Conservation (phyloP, 108 stramenopile genomes). For the Cyclotella cryptica region DNA sequence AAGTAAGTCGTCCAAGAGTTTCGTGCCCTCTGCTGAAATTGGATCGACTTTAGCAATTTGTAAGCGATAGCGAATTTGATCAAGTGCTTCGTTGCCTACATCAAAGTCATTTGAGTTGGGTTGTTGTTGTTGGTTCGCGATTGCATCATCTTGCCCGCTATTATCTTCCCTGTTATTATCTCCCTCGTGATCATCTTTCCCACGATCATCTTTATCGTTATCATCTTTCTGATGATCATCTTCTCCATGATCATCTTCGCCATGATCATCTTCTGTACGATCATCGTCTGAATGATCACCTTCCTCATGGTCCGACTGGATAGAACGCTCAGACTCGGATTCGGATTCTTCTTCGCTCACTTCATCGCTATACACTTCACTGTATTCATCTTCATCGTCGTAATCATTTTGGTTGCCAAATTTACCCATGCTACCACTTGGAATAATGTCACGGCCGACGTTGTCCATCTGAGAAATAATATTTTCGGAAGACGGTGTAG, state of each 20-base stretch:
- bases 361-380: conserved; percentile 7
- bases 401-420: background rate
- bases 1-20: conserved; percentile 40
- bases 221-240: too few species aligned
- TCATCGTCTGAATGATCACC: conserved; percentile 4
- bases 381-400: conserved; percentile 13
- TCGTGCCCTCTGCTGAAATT: conserved; percentile 35
- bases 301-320: conserved; percentile 1
- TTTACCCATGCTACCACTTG: background rate
- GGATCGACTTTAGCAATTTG: conserved; percentile 45
- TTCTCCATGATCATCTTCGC: background rate
- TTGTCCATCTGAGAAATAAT: conserved; percentile 6
- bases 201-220: background rate
- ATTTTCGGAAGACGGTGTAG: too few species aligned
- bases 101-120: conserved; percentile 26
- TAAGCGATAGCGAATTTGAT: conserved; percentile 47
- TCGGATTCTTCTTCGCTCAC: background rate
- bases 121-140: background rate
- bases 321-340: background rate
- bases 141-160: conserved; percentile 2
- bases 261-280: background rate
- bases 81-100: conserved; percentile 41
- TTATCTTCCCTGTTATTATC: background rate
- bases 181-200: background rate
- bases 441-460: background rate